Percentiles rank a stretch among this genome's conserved stretches.
phyloP scores from a whole-genome alignment of 1,139 yeast species.

The Diutina rugosa region DNA sequence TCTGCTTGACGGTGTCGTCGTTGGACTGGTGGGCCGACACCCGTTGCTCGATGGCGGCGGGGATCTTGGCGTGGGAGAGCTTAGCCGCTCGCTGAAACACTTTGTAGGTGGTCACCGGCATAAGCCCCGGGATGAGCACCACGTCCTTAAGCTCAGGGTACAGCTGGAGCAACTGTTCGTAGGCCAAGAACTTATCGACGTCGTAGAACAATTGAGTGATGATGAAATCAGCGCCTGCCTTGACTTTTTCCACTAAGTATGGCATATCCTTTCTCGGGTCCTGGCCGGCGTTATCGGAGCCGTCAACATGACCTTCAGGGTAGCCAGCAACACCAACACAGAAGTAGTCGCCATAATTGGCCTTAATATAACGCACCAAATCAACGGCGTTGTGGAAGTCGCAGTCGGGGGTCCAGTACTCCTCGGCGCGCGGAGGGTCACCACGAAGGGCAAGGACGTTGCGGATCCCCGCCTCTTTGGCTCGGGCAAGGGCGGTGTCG shows the following conservation, averaged over 20 bases:
- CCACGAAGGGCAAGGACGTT: slow-evolving; percentile 91
- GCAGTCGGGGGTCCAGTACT: slow-evolving; percentile 44
- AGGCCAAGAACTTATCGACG: slow-evolving; percentile 26
- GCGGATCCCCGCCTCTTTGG: slow-evolving; percentile 66
- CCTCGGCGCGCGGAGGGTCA: slow-evolving; percentile 85
- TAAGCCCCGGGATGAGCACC: slow-evolving; percentile 77
- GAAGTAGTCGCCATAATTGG: slow-evolving; percentile 59
- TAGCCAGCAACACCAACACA: slow-evolving; percentile 90
- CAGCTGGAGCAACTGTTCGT: slow-evolving; percentile 18
- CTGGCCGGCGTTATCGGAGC: slow-evolving; percentile 51
- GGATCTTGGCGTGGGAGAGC: slow-evolving; percentile 81
- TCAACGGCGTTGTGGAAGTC: slow-evolving; percentile 71
- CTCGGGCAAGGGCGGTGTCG: slow-evolving; percentile 63
- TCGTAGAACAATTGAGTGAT: slow-evolving; percentile 34
- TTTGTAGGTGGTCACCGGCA: slow-evolving; percentile 90
- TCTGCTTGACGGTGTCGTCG: slow-evolving; percentile 73
- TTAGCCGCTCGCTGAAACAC: slow-evolving; percentile 83
- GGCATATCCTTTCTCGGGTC: slow-evolving; percentile 56
- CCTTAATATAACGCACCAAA: slow-evolving; percentile 63
- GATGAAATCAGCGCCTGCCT: slow-evolving; percentile 34
- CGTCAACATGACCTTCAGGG: slow-evolving; percentile 94
- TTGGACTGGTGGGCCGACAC: slow-evolving; percentile 51
- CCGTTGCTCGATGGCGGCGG: slow-evolving; percentile 26
- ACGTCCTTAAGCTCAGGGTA: slow-evolving; percentile 27
- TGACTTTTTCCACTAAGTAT: slow-evolving; percentile 42